Evolutionary conservation across 2,329 filamentous ascomycete species (phyloP), one percentile per base, ranked within the genome.

Genomic region (Grosmannia huntii): DNA sequence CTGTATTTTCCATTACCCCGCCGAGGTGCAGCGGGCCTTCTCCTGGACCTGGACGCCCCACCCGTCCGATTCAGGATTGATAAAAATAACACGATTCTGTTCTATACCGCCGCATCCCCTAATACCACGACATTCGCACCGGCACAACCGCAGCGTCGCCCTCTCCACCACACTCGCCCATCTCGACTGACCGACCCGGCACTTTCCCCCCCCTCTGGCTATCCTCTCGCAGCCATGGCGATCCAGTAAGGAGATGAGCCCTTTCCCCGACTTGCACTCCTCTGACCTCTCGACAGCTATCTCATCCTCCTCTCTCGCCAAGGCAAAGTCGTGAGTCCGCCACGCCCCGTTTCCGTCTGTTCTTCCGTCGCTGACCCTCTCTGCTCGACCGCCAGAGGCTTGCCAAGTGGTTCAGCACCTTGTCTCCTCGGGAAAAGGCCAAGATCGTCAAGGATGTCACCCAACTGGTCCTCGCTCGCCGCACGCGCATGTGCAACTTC

Each of bases 391-490:
- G 9, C 27, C 75, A 99, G 94, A 91, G 94, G 70, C 86, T 99
- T 59, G 94, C 94, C 66, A 99, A 99, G 78, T 99, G 94, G 94
- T 99, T 99, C 76, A 95, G 91, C 58, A 99, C 94, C 19, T 82
- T 99, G 62, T 96, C 92, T 41, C 94, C 94, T 63, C 96, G 87
- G 75, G 94, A 99, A 70, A 99, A 99, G 78, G 94, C 92, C 75
- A 99, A 99, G 81, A 97, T 99, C 71, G 92, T 99, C 81, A 99
- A 99, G 75, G 94, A 99, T 79, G 94, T 99, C 68, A 90, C 94
- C 61, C 94, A 97, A 75, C 87, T 97, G 55, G 94, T 99, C 66
- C 85, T 99, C 65, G 94, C 94, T 62, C 84, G 94, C 66, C 84
- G 94, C 69, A 97, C 94, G 60, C 90, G 94, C 72, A 99, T 99